Base-by-base conservation (phyloP, 495 filamentous ascomycete species). In the Pseudomonodictys pantanalensis region DNA sequence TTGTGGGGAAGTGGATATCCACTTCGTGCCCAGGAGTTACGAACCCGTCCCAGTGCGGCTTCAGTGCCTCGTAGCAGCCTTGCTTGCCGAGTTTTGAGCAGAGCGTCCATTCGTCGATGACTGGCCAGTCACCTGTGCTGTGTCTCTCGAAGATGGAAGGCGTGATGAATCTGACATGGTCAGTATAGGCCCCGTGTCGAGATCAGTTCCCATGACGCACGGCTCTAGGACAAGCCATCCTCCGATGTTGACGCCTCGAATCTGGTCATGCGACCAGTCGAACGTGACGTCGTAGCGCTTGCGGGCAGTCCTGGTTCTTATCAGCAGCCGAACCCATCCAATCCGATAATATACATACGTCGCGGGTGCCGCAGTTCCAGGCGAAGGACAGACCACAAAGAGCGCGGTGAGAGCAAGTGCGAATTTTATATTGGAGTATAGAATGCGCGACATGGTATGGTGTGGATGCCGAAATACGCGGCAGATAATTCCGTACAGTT, bases 61-160 rank as follows among this genome's bases (percentile, higher is more conserved):
- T 95, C 9, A 97, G 78, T 0, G 77, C 85, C 7, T 76, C 71
- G 6, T 78, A 78, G 20, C 86, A 82, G 10, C 78, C 78, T 0
- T 65, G 65, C 11, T 81, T 72, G 0, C 90, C 93, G 3, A 97
- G 80, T 60, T 86, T 71, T 59, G 49, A 60, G 64, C 47, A 77
- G 58, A 77, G 67, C 0, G 74, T 75, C 55, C 68, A 76, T 61
- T 76, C 74, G 53, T 76, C 74, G 25, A 70, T 54, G 52, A 75
- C 69, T 52, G 61, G 62, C 11, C 11, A 52, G 20, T 61, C 38
- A 17, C 47, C 30, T 4, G 39, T 49, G 22, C 51, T 65, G 29
- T 64, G 11, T 32, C 68, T 60, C 3, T 41, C 17, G 64, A 75
- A 75, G 48, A 75, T 71, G 3, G 70, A 71, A 2, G 74, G 74